These are phyloP conservation scores for Catharanthus roseus DNA, from an alignment of 257 asterid species.

Conservation along the genomic window DNA sequence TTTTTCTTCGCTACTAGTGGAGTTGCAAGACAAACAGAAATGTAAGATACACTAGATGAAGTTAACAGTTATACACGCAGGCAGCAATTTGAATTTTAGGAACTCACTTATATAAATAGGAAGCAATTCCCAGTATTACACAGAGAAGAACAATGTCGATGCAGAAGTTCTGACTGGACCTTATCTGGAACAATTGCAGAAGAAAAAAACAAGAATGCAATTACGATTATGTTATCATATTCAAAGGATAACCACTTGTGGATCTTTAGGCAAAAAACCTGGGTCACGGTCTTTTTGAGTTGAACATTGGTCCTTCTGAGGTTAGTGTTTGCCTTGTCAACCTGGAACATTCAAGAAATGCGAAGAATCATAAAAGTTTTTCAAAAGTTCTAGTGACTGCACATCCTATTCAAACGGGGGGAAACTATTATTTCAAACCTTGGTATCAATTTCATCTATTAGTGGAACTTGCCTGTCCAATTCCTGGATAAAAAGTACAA, in stretches of 20 bases:
- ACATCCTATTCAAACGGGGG: neutral
- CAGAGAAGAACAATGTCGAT: constrained; percentile 67
- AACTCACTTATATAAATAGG: constrained; percentile 83
- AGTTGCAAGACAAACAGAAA: neutral
- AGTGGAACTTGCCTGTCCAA: constrained; percentile 88
- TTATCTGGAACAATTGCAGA: constrained; percentile 38
- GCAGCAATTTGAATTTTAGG: constrained; percentile 1
- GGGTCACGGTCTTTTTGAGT: constrained; percentile 54
- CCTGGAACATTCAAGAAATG: constrained; percentile 38
- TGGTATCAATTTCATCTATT: constrained; percentile 76
- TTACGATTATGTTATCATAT: neutral
- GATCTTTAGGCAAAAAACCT: constrained; percentile 25
- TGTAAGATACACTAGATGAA: neutral
- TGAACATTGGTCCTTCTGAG: constrained; percentile 60
- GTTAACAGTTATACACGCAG: neutral
- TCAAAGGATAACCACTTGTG: neutral
- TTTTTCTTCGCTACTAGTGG: neutral
- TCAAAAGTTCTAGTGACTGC: neutral
- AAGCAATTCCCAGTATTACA: constrained; percentile 68
- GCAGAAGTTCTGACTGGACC: constrained; percentile 65
- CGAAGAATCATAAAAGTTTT: neutral
- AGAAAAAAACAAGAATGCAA: neutral
- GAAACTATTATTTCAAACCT: constrained; percentile 37
- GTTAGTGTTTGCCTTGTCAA: constrained; percentile 63
- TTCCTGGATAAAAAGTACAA: constrained; percentile 42